phyloP scores from a whole-genome alignment of 106 monocot species.

The Dioscorea alata region DNA sequence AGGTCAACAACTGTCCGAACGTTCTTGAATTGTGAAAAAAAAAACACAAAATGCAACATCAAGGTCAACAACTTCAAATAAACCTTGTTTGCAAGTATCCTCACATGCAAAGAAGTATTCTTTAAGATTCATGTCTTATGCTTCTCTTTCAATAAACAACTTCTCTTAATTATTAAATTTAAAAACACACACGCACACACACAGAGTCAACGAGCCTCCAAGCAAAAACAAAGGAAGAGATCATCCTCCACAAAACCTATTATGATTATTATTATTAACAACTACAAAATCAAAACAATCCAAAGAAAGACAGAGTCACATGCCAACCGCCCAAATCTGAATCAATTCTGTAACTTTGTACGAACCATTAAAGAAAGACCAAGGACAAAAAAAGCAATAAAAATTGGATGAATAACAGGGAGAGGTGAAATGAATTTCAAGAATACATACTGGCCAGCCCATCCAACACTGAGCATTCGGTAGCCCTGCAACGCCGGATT shows the following conservation, averaged over 20 bases:
- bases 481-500: conserved; percentile 24
- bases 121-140: too few relatives aligned
- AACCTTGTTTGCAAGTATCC: too few relatives aligned
- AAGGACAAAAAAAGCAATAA: background rate
- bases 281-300: background rate
- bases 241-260: background rate
- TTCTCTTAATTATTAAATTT: too few relatives aligned
- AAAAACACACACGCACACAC: too few relatives aligned
- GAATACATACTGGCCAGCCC: conserved; percentile 55
- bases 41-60: background rate
- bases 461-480: conserved; percentile 73
- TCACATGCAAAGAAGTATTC: too few relatives aligned
- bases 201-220: background rate
- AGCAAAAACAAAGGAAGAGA: background rate
- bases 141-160: too few relatives aligned
- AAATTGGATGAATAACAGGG: background rate
- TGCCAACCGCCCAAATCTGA: background rate
- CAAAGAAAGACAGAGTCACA: background rate
- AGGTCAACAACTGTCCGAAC: conserved; percentile 38
- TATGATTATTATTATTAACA: too few relatives aligned
- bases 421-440: background rate
- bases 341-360: background rate
- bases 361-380: too few relatives aligned
- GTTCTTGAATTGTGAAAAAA: too few relatives aligned
- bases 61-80: background rate